Evolutionary conservation across 139 green algal species (phyloP).

Genomic region (Limnomonas spitsbergensis): DNA sequence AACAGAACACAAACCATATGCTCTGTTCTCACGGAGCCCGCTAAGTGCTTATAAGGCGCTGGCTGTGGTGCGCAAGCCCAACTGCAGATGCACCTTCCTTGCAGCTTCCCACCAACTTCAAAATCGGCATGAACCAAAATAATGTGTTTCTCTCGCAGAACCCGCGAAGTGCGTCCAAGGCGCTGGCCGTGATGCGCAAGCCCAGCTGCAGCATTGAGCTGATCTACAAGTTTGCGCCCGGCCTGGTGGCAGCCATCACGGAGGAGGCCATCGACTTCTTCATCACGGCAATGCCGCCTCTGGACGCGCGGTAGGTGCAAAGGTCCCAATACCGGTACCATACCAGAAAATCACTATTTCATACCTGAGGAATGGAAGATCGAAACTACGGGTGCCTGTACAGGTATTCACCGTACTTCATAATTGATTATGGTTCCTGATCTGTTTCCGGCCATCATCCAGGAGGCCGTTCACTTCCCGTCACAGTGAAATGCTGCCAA

Average conservation of each 20-base stretch:
- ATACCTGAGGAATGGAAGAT: too few relatives aligned
- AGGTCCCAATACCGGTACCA: too few relatives aligned
- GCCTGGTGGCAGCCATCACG: conserved; percentile 64
- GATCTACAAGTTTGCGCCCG: conserved; percentile 82
- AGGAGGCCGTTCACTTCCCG: too few relatives aligned
- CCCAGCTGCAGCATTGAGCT: conserved; percentile 66
- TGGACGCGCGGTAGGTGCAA: conserved; percentile 53
- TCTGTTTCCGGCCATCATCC: too few relatives aligned
- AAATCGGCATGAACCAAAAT: neutral
- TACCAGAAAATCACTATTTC: neutral
- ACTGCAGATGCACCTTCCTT: too few relatives aligned
- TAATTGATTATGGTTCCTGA: too few relatives aligned
- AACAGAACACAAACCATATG: too few relatives aligned
- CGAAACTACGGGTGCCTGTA: neutral
- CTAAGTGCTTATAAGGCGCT: conserved; percentile 50
- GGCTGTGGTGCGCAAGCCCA: conserved; percentile 76
- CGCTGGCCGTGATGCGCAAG: conserved; percentile 78
- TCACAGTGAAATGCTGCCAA: too few relatives aligned
- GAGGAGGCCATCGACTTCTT: conserved; percentile 69
- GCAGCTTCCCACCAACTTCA: too few relatives aligned
- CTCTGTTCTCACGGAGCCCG: neutral
- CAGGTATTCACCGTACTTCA: neutral
- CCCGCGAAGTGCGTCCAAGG: conserved; percentile 21
- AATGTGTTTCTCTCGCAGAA: neutral
- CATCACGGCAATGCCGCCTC: conserved; percentile 56